Evolutionary conservation across 2,329 filamentous ascomycete genomes (phyloP), one percentile per base, ranked within the genome.

Genomic region (Aureobasidium sp.): DNA sequence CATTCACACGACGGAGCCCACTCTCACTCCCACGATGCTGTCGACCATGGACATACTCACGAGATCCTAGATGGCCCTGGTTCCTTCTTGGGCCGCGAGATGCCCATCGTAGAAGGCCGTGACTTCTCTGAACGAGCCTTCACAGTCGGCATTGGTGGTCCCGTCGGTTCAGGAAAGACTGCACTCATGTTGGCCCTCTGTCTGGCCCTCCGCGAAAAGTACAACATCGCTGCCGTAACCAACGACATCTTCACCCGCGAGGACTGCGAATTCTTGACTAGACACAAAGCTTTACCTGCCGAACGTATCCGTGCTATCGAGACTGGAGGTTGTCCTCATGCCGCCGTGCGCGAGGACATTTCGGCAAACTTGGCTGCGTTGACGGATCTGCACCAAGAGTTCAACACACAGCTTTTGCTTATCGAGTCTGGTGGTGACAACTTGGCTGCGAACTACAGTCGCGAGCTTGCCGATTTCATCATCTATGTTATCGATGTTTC

Each of bases 401-500:
- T 96, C 80, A 75, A 78, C 47, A 85, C 91, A 0, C 90, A 97
- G 71, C 75, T 99, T 27, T 82, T 99, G 29, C 85, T 99, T 45
- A 99, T 99, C 72, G 94, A 99, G 77, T 91, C 86, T 21, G 94
- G 94, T 48, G 94, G 94, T 62, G 94, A 99, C 74, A 99, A 99
- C 74, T 83, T 99, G 1, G 94, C 94, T 0, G 94, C 94, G 3
- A 99, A 99, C 79, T 99, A 99, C 81, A 90, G 85, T 61, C 83
- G 94, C 62, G 94, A 99, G 77, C 80, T 99, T 66, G 94, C 94
- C 1, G 94, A 99, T 75, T 99, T 89, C 74, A 99, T 99, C 76
- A 88, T 99, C 76, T 99, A 99, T 74, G 94, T 99, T 34, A 97
- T 99, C 68, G 94, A 99, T 75, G 94, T 99, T n/a, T 89, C 87